A percentile compares a stretch with the other conserved stretches of the same genome.
These are phyloP conservation scores for Erythrobasidium yunnanense DNA, from an alignment of 768 basidiomycete genomes.

Conservation along the genomic window DNA sequence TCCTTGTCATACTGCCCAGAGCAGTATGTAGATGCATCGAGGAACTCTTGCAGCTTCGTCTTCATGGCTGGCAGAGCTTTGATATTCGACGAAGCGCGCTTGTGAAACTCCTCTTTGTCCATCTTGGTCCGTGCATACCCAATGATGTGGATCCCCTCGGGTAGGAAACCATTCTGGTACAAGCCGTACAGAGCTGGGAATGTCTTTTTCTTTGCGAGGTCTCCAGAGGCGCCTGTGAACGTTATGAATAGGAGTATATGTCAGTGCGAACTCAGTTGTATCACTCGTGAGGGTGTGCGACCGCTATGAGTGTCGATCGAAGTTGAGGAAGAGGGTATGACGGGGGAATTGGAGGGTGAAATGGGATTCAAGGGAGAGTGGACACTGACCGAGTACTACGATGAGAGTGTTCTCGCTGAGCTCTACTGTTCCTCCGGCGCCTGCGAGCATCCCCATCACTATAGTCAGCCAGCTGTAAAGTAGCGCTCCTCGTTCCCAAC, in stretches of 20 bases:
- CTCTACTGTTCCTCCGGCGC: not conserved
- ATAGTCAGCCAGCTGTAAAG: too few species aligned
- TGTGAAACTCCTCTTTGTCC: constrained; percentile 70
- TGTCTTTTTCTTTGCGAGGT: constrained; percentile 99
- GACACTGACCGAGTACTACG: not conserved
- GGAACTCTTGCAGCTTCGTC: constrained; percentile 69
- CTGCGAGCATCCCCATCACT: not conserved
- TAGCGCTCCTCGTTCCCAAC: too few species aligned
- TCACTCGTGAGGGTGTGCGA: not conserved
- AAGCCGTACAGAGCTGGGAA: constrained; percentile 90
- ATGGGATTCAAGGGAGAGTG: not conserved
- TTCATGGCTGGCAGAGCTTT: constrained; percentile 58
- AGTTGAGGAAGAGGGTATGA: too few species aligned
- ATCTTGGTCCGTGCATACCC: constrained; percentile 96
- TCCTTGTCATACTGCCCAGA: constrained; percentile 80
- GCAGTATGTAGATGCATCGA: constrained; percentile 65
- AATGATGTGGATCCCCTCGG: constrained; percentile 73
- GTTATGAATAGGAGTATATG: not conserved
- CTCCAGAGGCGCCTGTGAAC: constrained; percentile 91
- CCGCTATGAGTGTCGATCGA: not conserved
- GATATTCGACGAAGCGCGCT: constrained; percentile 72
- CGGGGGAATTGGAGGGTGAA: too few species aligned
- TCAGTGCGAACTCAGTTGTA: not conserved
- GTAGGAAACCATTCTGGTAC: constrained; percentile 67
- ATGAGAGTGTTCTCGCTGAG: constrained; percentile 7